A percentile compares a stretch with the other conserved stretches of the same genome.
Conservation (phyloP, 148 eudicot species). For the Vaccinium vitisidaea region DNA sequence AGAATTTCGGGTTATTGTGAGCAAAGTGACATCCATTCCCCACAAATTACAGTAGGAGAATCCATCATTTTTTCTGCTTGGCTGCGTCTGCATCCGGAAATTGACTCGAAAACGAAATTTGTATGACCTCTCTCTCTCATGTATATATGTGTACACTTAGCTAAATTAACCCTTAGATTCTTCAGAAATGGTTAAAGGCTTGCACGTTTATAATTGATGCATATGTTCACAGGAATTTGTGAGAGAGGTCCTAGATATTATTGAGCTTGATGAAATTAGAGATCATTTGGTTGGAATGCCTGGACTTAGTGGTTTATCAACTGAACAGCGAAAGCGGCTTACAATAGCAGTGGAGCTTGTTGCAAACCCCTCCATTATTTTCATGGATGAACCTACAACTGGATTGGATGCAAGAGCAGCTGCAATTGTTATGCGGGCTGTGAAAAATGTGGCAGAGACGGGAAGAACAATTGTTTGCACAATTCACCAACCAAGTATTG, state of each 20-base stretch:
- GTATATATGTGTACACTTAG: no score
- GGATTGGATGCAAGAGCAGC: slow-evolving; percentile 90
- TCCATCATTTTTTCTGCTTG: slow-evolving; percentile 80
- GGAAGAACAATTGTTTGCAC: slow-evolving; percentile 94
- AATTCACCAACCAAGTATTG: slow-evolving; percentile 88
- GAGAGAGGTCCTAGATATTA: slow-evolving; percentile 63
- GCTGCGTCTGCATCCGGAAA: slow-evolving; percentile 66
- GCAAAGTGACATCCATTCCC: slow-evolving; percentile 84
- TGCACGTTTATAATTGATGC: not conserved
- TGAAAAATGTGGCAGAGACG: slow-evolving; percentile 63
- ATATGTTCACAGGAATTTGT: slow-evolving; percentile 54
- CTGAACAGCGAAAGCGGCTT: slow-evolving; percentile 79
- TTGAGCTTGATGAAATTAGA: slow-evolving; percentile 66
- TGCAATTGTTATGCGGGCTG: slow-evolving; percentile 80
- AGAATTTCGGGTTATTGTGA: slow-evolving; percentile 85
- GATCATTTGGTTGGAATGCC: slow-evolving; percentile 68
- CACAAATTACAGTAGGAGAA: slow-evolving; percentile 72
- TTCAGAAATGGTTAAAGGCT: not conserved
- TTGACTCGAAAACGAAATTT: slow-evolving; percentile 52
- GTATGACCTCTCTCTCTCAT: slow-evolving; percentile 34
- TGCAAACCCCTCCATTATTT: slow-evolving; percentile 78
- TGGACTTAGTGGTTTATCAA: slow-evolving; percentile 66
- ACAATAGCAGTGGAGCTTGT: slow-evolving; percentile 90
- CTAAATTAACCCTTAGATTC: not conserved
- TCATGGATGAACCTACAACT: slow-evolving; percentile 89